Evolutionary conservation across 139 green algal genomes (phyloP), one percentile per base, ranked within the genome.

Genomic region (Coelastrella sp.): DNA sequence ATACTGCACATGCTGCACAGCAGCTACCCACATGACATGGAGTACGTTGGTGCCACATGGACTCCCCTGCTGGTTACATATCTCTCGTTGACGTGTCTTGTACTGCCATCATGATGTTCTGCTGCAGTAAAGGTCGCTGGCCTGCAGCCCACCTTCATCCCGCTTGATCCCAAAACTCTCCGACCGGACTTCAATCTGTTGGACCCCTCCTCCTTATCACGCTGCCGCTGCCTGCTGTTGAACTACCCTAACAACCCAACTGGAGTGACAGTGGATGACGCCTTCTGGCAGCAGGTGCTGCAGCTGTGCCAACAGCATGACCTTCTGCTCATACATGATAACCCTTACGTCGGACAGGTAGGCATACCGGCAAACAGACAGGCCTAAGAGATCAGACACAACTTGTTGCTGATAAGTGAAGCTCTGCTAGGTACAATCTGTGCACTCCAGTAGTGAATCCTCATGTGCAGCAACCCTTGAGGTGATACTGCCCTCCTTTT

Each of bases 231-330:
- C 23, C 57, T 93, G 72, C 88, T 93, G 59, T 86, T 93, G 43
- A 93, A 93, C 77, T 91, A 92, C 85, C 90, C 90, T 53, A 91
- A 93, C 86, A 93, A 93, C 86, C 90, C 90, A 32, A 92, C 90
- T 2, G 51, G 78, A 5, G 88, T 78, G 0, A 85, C 85, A 2
- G 88, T 86, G 19, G 73, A 77, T 15, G 21, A 80, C 11, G 79
- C 37, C 11, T 93, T 93, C 77, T 93, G 90, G 83, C 37, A 48
- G 60, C 11, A 13, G 0, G 88, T 86, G 37, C 69, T 93, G 32
- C 81, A 57, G 27, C 87, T 93, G 64, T 91, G 86, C 32, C n/a
- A 72, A 48, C 15, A 63, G 37, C 76, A 91, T 48, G 81, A 68
- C 38, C 72, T 93, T 17, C 88, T 93, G 81, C 86, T 93, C 5